Conservation (phyloP, 2,329 filamentous ascomycete genomes). For the Pyrenophora graminea region DNA sequence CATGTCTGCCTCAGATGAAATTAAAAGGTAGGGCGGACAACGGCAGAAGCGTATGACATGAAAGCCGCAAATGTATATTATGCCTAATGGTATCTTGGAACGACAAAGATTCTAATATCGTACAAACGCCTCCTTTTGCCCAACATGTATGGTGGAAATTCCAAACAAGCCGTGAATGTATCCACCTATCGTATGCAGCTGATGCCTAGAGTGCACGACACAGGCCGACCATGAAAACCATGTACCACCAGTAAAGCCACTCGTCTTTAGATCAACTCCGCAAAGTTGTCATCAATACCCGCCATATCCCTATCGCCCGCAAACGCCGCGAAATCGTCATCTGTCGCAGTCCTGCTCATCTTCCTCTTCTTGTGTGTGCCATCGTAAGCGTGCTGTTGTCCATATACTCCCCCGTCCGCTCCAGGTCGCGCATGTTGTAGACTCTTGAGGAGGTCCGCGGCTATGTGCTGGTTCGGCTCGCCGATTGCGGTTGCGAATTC, state of each 20-base stretch:
- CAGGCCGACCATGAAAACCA: too few relatives aligned
- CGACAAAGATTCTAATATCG: neutral
- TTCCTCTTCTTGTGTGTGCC: conserved; percentile 45
- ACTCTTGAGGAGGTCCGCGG: conserved; percentile 39
- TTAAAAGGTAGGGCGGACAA: too few relatives aligned
- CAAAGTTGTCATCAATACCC: conserved; percentile 65
- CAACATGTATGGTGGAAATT: too few relatives aligned
- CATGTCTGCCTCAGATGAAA: too few relatives aligned
- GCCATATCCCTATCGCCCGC: conserved; percentile 56
- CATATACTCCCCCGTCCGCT: conserved; percentile 29
- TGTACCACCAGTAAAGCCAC: too few relatives aligned
- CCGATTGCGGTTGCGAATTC: conserved; percentile 31
- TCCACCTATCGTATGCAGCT: too few relatives aligned
- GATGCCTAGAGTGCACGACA: too few relatives aligned
- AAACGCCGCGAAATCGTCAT: conserved; percentile 48
- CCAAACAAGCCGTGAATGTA: too few relatives aligned
- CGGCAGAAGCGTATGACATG: neutral
- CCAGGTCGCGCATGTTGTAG: conserved; percentile 34
- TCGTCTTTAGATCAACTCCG: conserved; percentile 52
- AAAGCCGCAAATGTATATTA: conserved; percentile 13
- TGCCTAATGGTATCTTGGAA: conserved; percentile 11
- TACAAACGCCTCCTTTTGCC: too few relatives aligned
- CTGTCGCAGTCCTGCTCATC: conserved; percentile 37
- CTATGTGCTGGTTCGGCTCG: conserved; percentile 21
- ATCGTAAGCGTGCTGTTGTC: conserved; percentile 26